Evolutionary conservation across 2,329 filamentous ascomycete species (phyloP).

Genomic region (Neonectria coccinea): DNA sequence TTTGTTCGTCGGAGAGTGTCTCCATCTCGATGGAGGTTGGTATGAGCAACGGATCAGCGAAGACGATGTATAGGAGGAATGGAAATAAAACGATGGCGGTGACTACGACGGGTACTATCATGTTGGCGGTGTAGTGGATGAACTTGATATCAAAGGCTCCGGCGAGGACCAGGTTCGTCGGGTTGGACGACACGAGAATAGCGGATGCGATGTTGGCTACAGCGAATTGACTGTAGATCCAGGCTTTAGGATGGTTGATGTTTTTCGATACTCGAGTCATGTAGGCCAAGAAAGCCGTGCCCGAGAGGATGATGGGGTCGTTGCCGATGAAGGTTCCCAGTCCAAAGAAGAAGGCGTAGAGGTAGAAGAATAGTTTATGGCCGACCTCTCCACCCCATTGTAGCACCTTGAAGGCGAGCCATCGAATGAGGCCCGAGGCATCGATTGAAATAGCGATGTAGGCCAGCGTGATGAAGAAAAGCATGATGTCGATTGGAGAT

Average conservation of each 20-base stretch:
- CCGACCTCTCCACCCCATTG: conserved; percentile 75
- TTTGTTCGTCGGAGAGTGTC: conserved; percentile 69
- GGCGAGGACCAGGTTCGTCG: conserved; percentile 79
- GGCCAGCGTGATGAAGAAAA: conserved; percentile 78
- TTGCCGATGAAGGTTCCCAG: conserved; percentile 78
- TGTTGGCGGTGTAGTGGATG: conserved; percentile 80
- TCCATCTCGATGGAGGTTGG: conserved; percentile 76
- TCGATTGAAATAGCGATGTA: conserved; percentile 85
- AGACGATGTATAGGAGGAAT: conserved; percentile 76
- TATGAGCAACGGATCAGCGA: conserved; percentile 72
- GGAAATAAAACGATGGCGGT: conserved; percentile 77
- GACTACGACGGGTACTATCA: conserved; percentile 78
- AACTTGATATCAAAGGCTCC: conserved; percentile 80
- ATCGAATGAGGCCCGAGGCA: conserved; percentile 78
- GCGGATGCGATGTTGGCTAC: conserved; percentile 80
- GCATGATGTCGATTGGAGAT: conserved; percentile 77
- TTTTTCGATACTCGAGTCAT: conserved; percentile 82
- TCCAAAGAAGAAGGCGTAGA: conserved; percentile 78
- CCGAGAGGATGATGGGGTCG: conserved; percentile 79
- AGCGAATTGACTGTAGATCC: conserved; percentile 79
- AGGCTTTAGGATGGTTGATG: conserved; percentile 76
- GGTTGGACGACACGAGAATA: conserved; percentile 82
- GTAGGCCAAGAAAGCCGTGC: conserved; percentile 81
- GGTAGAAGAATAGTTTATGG: conserved; percentile 76
- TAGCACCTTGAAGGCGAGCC: conserved; percentile 76